These are phyloP conservation scores for Cornus suecica DNA, from an alignment of 148 eudicot genomes.

Conservation along the genomic window DNA sequence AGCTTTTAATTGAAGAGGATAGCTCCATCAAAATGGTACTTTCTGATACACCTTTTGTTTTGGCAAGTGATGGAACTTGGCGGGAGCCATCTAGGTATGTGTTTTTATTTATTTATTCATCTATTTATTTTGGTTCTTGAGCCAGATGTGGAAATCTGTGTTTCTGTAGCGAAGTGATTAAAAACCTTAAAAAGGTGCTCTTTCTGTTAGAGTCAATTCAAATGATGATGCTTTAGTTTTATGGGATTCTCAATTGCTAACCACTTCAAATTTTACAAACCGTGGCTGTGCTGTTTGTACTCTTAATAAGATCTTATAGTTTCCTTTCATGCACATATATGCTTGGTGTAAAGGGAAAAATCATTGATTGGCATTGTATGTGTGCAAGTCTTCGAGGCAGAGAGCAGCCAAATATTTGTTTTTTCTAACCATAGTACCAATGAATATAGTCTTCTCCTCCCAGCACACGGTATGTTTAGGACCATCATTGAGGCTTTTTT, in stretches of 20 bases:
- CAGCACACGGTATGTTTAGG: too few relatives aligned
- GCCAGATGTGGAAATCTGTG: background rate
- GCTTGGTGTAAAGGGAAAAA: too few relatives aligned
- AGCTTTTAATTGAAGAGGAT: slow-evolving; percentile 67
- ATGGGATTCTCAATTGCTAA: background rate
- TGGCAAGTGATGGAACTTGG: slow-evolving; percentile 75
- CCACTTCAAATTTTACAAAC: background rate
- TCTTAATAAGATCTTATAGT: too few relatives aligned
- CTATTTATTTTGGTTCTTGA: background rate
- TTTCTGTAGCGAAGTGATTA: background rate
- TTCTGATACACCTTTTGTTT: slow-evolving; percentile 72
- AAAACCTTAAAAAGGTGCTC: background rate
- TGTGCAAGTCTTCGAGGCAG: too few relatives aligned
- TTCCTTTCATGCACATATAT: too few relatives aligned
- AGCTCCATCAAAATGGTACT: slow-evolving; percentile 55
- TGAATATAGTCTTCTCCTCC: too few relatives aligned
- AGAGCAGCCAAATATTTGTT: too few relatives aligned
- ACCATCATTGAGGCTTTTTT: too few relatives aligned
- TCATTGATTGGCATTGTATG: too few relatives aligned
- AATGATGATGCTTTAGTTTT: slow-evolving; percentile 4
- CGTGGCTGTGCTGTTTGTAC: background rate
- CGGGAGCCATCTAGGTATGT: slow-evolving; percentile 85
- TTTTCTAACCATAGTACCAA: too few relatives aligned
- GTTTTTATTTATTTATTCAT: too few relatives aligned
- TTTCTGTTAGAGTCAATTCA: background rate